phyloP scores from a whole-genome alignment of 1,284 basidiomycete species.

The Ustilago xerochloae region DNA sequence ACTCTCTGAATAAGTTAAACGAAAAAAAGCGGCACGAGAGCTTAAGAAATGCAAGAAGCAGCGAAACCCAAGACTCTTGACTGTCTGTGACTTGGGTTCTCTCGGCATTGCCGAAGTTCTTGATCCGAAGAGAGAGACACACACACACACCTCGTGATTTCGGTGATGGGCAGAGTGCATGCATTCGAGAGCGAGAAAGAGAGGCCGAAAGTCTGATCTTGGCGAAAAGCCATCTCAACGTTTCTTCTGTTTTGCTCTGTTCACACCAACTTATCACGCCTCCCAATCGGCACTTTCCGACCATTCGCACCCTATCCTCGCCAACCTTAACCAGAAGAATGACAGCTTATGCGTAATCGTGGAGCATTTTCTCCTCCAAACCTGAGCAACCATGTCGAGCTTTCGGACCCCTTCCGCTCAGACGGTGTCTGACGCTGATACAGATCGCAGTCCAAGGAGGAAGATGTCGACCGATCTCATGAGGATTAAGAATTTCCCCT shows the following conservation, averaged over 20 bases:
- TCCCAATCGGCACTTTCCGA: not conserved
- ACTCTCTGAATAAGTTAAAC: not conserved
- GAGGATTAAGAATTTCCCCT: conserved; percentile 43
- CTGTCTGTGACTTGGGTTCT: too few relatives aligned
- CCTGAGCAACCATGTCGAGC: conserved; percentile 14
- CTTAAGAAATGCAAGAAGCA: too few relatives aligned
- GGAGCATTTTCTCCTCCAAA: not conserved
- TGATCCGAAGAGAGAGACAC: too few relatives aligned
- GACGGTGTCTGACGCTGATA: not conserved
- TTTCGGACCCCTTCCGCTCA: conserved; percentile 1
- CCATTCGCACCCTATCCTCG: not conserved
- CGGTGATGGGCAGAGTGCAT: too few relatives aligned
- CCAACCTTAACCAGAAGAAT: not conserved
- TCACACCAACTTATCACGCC: not conserved
- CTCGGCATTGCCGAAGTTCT: too few relatives aligned
- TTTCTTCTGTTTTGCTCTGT: too few relatives aligned
- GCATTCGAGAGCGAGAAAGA: not conserved
- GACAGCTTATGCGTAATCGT: not conserved
- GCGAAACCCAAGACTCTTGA: too few relatives aligned
- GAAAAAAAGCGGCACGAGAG: too few relatives aligned
- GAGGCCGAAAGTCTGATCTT: not conserved
- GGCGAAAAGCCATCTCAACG: too few relatives aligned
- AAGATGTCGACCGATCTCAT: conserved; percentile 33
- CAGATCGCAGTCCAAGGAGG: conserved; percentile 27
- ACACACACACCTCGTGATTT: too few relatives aligned